Evolutionary conservation across 148 eudicot genomes (phyloP).

Genomic region (Cornus florida): DNA sequence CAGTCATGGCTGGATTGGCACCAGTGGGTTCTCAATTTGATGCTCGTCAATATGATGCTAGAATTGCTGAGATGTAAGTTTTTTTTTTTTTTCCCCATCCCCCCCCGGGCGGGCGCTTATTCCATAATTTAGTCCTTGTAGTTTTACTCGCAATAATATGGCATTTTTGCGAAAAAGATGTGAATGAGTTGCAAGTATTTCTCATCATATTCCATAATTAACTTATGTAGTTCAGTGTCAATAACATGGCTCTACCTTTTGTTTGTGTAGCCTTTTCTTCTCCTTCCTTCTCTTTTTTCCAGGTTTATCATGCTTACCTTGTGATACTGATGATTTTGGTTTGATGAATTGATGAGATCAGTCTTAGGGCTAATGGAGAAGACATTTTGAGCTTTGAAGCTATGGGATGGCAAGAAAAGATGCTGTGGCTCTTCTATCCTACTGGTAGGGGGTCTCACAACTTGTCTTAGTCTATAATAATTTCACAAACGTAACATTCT

Average conservation of each 20-base stretch:
- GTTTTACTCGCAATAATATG: no score
- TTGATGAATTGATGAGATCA: constrained; percentile 16
- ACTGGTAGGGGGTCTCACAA: constrained; percentile 18
- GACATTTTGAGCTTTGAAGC: constrained; percentile 42
- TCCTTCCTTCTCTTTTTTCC: background rate
- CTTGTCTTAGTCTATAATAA: background rate
- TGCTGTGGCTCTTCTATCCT: constrained; percentile 39
- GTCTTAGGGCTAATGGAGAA: constrained; percentile 28
- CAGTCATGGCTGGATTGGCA: constrained; percentile 22
- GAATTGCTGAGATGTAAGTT: constrained; percentile 33
- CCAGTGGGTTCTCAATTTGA: constrained; percentile 35
- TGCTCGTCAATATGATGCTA: constrained; percentile 27
- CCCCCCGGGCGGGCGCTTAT: no score
- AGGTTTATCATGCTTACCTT: no score
- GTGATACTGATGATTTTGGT: constrained; percentile 6
- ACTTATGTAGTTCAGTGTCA: background rate
- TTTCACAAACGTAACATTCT: background rate
- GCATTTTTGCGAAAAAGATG: background rate
- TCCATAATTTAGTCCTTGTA: no score
- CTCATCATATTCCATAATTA: background rate
- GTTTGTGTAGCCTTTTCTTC: background rate
- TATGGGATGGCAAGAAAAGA: constrained; percentile 43
- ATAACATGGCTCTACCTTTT: background rate
- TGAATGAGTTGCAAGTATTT: background rate
- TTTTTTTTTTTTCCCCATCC: background rate